Percentiles rank a stretch among this genome's conserved stretches.
These are phyloP conservation scores for Scenedesmus sp. DNA, from an alignment of 163 green algal genomes.

Conservation along the genomic window DNA sequence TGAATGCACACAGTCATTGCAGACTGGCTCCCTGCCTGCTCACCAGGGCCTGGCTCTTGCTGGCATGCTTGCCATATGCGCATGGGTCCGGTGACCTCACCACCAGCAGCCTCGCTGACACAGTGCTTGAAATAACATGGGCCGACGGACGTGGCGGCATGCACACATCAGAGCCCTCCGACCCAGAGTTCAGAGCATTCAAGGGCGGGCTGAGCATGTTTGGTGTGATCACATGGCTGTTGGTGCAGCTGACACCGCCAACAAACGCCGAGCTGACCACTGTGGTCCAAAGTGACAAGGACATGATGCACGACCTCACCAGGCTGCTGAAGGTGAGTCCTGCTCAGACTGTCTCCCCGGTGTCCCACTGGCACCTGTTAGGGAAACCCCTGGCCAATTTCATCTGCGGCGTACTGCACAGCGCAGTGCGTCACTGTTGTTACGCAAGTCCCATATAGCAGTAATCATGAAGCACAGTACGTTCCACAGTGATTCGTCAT, in stretches of 20 bases:
- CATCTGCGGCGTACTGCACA: too few relatives aligned
- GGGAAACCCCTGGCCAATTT: too few relatives aligned
- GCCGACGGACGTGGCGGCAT: conserved; percentile 36
- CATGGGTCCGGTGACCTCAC: conserved; percentile 36
- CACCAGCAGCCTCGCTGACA: conserved; percentile 15
- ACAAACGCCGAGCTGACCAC: conserved; percentile 47
- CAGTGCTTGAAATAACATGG: conserved; percentile 39
- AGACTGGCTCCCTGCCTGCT: conserved; percentile 29
- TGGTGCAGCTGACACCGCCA: conserved; percentile 32
- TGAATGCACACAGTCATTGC: too few relatives aligned
- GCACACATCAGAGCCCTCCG: not conserved
- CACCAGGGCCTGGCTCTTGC: conserved; percentile 43
- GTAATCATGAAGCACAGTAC: too few relatives aligned
- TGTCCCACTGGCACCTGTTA: too few relatives aligned
- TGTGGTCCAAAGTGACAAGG: conserved; percentile 3
- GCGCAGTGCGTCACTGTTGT: too few relatives aligned
- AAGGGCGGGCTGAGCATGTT: conserved; percentile 28
- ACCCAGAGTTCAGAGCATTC: not conserved
- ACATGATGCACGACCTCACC: conserved; percentile 37
- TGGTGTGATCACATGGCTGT: conserved; percentile 25
- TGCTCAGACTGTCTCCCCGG: not conserved
- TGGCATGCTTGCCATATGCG: conserved; percentile 30
- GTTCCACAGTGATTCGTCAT: too few relatives aligned
- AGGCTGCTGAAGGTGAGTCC: conserved; percentile 39
- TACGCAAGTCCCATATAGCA: too few relatives aligned